Evolutionary conservation across 2,329 filamentous ascomycete genomes (phyloP).

Genomic region (Scopulariopsis brevicaulis): DNA sequence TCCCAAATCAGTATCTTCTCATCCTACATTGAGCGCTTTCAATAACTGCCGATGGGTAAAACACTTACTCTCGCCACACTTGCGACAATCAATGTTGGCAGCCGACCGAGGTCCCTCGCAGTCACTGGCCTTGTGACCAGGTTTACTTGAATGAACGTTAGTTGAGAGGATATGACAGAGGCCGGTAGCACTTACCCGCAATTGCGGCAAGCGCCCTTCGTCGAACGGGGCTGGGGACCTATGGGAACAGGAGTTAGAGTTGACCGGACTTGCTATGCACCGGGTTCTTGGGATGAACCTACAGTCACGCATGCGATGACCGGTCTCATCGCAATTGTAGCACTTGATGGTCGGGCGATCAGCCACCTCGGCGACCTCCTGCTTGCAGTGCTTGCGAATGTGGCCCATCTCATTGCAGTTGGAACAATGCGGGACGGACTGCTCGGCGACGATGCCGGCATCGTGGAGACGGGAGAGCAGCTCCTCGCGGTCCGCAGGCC

Average conservation of each 20-base stretch:
- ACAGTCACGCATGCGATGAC: constrained; percentile 63
- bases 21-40: neutral
- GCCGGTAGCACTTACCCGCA: constrained; percentile 36
- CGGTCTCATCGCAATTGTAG: constrained; percentile 50
- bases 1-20: neutral
- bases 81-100: constrained; percentile 52
- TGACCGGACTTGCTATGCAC: neutral
- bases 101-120: constrained; percentile 51
- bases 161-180: neutral
- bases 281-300: constrained; percentile 21
- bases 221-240: constrained; percentile 49
- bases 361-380: constrained; percentile 39
- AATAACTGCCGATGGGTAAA: neutral
- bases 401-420: constrained; percentile 59
- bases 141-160: constrained; percentile 22
- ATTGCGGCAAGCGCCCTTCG: constrained; percentile 58
- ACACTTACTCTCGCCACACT: constrained; percentile 47
- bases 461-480: constrained; percentile 53
- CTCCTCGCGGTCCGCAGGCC: constrained; percentile 47
- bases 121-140: constrained; percentile 36
- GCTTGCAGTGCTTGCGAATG: constrained; percentile 42
- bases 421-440: constrained; percentile 45
- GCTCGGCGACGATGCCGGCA: constrained; percentile 52
- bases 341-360: constrained; percentile 41
- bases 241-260: constrained; percentile 5